Evolutionary conservation across 1,284 basidiomycete genomes (phyloP).

Genomic region (Ustilago sp.): DNA sequence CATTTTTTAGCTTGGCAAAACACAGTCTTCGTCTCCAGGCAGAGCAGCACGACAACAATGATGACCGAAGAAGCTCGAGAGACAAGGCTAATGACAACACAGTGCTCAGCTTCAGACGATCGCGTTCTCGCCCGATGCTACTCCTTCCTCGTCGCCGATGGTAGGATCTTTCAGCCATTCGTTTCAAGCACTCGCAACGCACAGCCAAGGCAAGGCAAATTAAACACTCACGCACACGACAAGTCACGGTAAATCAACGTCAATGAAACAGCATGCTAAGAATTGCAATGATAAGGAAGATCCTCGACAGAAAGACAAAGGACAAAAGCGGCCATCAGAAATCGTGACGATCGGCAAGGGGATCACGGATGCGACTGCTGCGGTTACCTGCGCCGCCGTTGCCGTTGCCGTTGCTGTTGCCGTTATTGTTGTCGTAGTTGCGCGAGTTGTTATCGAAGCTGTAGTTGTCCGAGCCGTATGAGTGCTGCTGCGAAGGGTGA

Average conservation of each 20-base stretch:
- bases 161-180: too few species aligned
- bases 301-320: background rate
- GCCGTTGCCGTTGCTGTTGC: background rate
- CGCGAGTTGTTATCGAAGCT: slow-evolving; percentile 32
- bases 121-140: too few species aligned
- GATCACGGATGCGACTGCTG: slow-evolving; percentile 44
- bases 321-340: slow-evolving; percentile 21
- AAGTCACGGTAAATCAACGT: background rate
- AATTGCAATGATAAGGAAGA: background rate
- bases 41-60: too few species aligned
- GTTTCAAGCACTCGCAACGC: too few species aligned
- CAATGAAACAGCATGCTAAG: background rate
- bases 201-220: too few species aligned
- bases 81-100: too few species aligned
- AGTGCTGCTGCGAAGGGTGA: slow-evolving; percentile 23
- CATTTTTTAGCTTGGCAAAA: too few species aligned
- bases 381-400: slow-evolving; percentile 21
- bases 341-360: slow-evolving; percentile 48
- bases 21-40: too few species aligned
- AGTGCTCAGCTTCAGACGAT: too few species aligned
- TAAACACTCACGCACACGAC: too few species aligned
- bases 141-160: too few species aligned
- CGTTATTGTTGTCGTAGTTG: slow-evolving; percentile 6
- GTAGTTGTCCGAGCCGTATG: slow-evolving; percentile 40
- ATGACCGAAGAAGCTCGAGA: too few species aligned